These are phyloP conservation scores for Rhodotorula sp. DNA, from an alignment of 1,284 basidiomycete genomes.

Conservation along the genomic window DNA sequence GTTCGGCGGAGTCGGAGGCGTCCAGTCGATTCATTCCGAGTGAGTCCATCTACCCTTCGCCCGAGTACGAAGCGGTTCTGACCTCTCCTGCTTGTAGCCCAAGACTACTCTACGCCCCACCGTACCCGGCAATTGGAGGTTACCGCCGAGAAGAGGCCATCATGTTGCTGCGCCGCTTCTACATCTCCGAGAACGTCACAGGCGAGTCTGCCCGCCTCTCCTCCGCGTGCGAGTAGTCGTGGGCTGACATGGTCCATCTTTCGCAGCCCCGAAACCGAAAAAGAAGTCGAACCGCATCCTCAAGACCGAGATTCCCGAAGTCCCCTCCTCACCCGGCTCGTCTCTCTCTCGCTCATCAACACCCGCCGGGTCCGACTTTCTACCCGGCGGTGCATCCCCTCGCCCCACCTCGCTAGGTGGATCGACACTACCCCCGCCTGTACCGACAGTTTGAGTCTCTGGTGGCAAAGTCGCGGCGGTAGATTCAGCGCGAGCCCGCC, in stretches of 20 bases:
- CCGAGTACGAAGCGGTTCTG: not conserved
- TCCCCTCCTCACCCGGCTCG: slow-evolving; percentile 3
- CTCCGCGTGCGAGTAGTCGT: not conserved
- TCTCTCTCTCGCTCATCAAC: not conserved
- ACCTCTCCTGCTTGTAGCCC: slow-evolving; percentile 31
- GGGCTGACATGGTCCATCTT: too few species aligned
- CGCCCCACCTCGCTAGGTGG: not conserved
- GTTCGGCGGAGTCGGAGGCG: slow-evolving; percentile 96
- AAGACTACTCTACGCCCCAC: slow-evolving; percentile 57
- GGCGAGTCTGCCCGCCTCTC: slow-evolving; percentile 58
- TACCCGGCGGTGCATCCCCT: not conserved
- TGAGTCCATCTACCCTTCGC: slow-evolving; percentile 47
- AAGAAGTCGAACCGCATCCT: slow-evolving; percentile 65
- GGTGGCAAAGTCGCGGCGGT: not conserved
- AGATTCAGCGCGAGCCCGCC: slow-evolving; percentile 12
- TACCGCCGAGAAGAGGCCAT: slow-evolving; percentile 91
- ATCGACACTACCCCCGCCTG: not conserved
- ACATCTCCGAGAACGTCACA: slow-evolving; percentile 90
- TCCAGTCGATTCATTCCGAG: slow-evolving; percentile 79
- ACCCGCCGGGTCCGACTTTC: not conserved
- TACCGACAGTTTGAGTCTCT: not conserved
- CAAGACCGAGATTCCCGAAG: slow-evolving; percentile 64
- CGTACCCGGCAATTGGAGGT: slow-evolving; percentile 77
- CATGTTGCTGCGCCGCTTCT: slow-evolving; percentile 89
- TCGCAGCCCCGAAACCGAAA: slow-evolving; percentile 69